Evolutionary conservation across 805 yeast genomes (phyloP), one percentile per base, ranked within the genome.

Genomic region (Metschnikowia shivogae): DNA sequence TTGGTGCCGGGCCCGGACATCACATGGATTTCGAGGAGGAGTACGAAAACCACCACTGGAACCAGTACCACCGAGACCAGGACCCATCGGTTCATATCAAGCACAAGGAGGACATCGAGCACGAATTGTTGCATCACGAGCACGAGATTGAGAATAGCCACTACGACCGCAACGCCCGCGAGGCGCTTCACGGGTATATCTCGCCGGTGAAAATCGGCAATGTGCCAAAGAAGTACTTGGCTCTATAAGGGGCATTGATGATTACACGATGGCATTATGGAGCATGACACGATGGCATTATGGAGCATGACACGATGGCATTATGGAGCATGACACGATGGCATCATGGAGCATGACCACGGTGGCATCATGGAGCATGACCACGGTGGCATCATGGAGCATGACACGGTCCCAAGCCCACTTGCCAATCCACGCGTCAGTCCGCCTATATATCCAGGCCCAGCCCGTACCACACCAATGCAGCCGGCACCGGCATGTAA

Each of bases 41-140:
- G 62, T 92, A 90, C 61, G 97, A 92, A 62, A 82, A 87, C 46
- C 97, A 90, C 63, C 98, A 90, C 63, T 92, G 97, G 97, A 78
- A 82, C 48, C 72, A 89, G 65, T 83, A 75, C 59, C 93, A 86
- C 60, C 74, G 78, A 45, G 80, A 86, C 53, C 66, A 73, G 45
- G 97, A 89, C 62, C 97, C 97, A 1, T 89, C 87, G 43, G 89
- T 89, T 24, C 73, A 76, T 55, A 67, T 78, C 20, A 84, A 86
- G 42, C 97, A 89, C 61, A 84, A 83, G 51, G 97, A 89, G 61
- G 97, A 89, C 61, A 78, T 86, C 7, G 96, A 88, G 60, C 86
- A 89, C 62, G 97, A 89, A 60, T 68, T 86, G 45, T 72, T 87
- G 49, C 93, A 84, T 60, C 96, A 87, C 61, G 87, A 84, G 53